A percentile compares a stretch with the other conserved stretches of the same genome.
Evolutionary conservation across 495 filamentous ascomycete genomes (phyloP).

Genomic region (Achaetomiella virescens): DNA sequence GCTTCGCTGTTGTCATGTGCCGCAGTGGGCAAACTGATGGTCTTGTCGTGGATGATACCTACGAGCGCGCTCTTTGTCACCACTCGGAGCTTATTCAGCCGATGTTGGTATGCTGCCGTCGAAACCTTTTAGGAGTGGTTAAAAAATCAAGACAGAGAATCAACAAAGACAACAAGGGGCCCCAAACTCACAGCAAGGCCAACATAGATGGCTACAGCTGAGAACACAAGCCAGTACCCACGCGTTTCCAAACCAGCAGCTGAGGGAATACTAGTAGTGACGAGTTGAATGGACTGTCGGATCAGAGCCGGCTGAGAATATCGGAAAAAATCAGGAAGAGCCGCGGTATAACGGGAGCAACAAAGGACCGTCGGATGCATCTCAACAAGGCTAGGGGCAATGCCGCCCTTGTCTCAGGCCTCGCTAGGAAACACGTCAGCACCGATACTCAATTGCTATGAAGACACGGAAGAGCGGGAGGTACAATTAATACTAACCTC

Average conservation of each 20-base stretch:
- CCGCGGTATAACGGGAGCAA: conserved; percentile 47
- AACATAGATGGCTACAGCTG: conserved; percentile 51
- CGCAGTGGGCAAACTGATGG: conserved; percentile 37
- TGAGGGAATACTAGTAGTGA: conserved; percentile 23
- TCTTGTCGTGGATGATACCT: conserved; percentile 52
- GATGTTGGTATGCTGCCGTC: conserved; percentile 49
- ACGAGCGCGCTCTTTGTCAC: conserved; percentile 55
- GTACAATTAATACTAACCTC: conserved; percentile 19
- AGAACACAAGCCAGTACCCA: conserved; percentile 53
- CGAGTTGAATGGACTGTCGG: conserved; percentile 46
- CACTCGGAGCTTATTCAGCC: conserved; percentile 50
- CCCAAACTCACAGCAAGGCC: conserved; percentile 48
- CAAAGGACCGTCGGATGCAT: conserved; percentile 44
- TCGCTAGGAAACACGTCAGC: neutral
- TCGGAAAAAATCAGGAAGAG: conserved; percentile 52
- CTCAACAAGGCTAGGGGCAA: conserved; percentile 44
- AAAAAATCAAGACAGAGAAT: neutral
- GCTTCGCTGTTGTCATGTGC: conserved; percentile 46
- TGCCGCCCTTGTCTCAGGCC: conserved; percentile 29
- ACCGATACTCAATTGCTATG: conserved; percentile 11
- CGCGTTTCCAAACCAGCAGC: conserved; percentile 12
- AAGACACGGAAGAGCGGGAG: conserved; percentile 1
- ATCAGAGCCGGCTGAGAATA: conserved; percentile 60
- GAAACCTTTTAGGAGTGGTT: conserved; percentile 35
- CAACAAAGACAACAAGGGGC: neutral